phyloP scores from a whole-genome alignment of 495 filamentous ascomycete species.

The Aspergillus campestris region DNA sequence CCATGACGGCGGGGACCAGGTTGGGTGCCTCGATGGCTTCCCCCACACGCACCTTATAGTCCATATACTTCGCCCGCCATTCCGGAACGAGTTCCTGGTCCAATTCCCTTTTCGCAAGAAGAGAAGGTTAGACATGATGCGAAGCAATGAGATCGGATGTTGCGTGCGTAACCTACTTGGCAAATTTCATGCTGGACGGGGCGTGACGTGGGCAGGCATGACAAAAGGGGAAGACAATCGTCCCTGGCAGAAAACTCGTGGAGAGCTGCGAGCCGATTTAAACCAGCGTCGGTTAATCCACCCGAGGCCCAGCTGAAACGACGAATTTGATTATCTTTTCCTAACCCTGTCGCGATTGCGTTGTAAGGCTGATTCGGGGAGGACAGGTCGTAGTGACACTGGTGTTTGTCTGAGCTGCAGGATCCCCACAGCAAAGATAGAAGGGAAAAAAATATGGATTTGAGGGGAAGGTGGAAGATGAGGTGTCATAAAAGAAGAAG shows the following conservation, averaged over 20 bases:
- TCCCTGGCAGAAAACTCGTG: no score
- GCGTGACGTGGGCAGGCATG: slow-evolving; percentile 15
- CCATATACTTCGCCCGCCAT: slow-evolving; percentile 85
- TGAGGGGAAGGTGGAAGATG: not conserved
- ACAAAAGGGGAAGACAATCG: slow-evolving; percentile 1
- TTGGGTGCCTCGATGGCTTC: not conserved
- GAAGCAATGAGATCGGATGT: slow-evolving; percentile 1
- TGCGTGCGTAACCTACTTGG: slow-evolving; percentile 39
- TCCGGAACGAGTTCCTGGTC: slow-evolving; percentile 84
- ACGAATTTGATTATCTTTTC: no score
- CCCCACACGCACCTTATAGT: slow-evolving; percentile 64
- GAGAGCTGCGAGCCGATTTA: no score
- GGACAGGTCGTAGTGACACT: no score
- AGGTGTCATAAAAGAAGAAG: not conserved
- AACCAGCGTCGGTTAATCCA: no score
- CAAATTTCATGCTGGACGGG: slow-evolving; percentile 50
- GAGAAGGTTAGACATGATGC: slow-evolving; percentile 3
- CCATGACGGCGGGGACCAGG: not conserved
- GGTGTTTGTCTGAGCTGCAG: no score
- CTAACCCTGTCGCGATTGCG: no score
- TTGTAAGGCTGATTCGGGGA: no score
- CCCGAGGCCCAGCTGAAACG: no score
- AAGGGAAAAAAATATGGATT: no score
- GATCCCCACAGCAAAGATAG: not conserved
- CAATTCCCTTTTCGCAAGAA: slow-evolving; percentile 49